These are phyloP conservation scores for Chlorociboria aeruginascens DNA, from an alignment of 495 filamentous ascomycete genomes.

Conservation along the genomic window DNA sequence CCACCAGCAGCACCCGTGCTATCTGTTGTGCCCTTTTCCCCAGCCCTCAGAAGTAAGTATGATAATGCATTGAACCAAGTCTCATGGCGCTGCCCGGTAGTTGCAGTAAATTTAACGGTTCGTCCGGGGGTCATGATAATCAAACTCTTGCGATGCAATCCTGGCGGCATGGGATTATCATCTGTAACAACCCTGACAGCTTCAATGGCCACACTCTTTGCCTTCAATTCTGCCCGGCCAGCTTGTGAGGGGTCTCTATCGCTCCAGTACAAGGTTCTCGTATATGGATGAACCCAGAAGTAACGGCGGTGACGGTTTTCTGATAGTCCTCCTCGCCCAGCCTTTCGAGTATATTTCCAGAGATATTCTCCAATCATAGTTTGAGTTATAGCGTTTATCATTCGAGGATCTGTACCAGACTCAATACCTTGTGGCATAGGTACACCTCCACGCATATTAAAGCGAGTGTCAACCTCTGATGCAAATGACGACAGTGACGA, in stretches of 20 bases:
- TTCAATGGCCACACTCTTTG: constrained; percentile 93
- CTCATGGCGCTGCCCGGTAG: constrained; percentile 86
- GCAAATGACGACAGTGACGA: constrained; percentile 92
- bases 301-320: constrained; percentile 82
- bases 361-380: constrained; percentile 99
- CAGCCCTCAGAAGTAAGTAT: constrained; percentile 73
- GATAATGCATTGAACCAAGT: constrained; percentile 98
- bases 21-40: constrained; percentile 44
- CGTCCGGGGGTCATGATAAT: constrained; percentile 83
- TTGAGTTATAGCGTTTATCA: constrained; percentile 99
- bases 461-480: constrained; percentile 83
- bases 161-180: constrained; percentile 91
- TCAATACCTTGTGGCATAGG: constrained; percentile 48
- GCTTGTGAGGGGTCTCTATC: constrained; percentile 74
- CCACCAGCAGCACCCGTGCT: constrained; percentile 43
- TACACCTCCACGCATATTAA: constrained; percentile 56
- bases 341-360: constrained; percentile 96
- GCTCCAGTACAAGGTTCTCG: constrained; percentile 93
- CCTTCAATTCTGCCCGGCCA: constrained; percentile 65
- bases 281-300: constrained; percentile 99
- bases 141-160: constrained; percentile 85
- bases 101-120: constrained; percentile 82
- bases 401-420: constrained; percentile 74
- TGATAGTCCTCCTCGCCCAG: constrained; percentile 76
- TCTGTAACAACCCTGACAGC: constrained; percentile 88